phyloP scores from a whole-genome alignment of 768 basidiomycete genomes.

The Mycena vitilis region DNA sequence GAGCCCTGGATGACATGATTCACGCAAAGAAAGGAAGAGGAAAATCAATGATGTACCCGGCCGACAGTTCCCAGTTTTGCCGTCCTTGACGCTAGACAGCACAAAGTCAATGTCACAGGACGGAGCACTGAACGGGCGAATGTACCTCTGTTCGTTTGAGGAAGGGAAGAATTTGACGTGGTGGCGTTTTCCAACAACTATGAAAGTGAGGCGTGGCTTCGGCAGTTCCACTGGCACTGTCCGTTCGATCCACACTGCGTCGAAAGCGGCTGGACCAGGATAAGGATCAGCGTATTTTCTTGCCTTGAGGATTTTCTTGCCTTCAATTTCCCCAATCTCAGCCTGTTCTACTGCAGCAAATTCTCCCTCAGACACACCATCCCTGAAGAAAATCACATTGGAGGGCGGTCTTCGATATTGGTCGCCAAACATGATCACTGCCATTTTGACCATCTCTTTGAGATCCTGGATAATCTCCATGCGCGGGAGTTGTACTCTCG shows the following conservation, averaged over 20 bases:
- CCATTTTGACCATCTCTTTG: constrained; percentile 41
- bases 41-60: no score
- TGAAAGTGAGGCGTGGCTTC: constrained; percentile 53
- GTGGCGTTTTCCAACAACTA: constrained; percentile 67
- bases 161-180: constrained; percentile 66
- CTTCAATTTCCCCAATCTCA: constrained; percentile 53
- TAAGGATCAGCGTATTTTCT: not conserved
- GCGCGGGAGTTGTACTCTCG: constrained; percentile 34
- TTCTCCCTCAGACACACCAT: constrained; percentile 66
- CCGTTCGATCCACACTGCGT: constrained; percentile 24
- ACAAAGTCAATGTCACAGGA: not conserved
- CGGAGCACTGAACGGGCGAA: no score
- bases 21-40: no score
- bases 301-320: constrained; percentile 36
- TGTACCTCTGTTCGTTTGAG: not conserved
- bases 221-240: not conserved
- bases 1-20: no score
- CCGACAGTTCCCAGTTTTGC: constrained; percentile 57
- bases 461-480: constrained; percentile 47
- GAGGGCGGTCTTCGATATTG: constrained; percentile 25
- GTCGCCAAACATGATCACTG: constrained; percentile 18
- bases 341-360: constrained; percentile 49
- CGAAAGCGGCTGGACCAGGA: constrained; percentile 5
- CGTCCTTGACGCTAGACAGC: constrained; percentile 42
- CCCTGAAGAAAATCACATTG: constrained; percentile 31